Percentiles rank a stretch among this genome's conserved stretches.
phyloP scores from a whole-genome alignment of 2,329 filamentous ascomycete genomes.

The Nannizziopsis barbatae region DNA sequence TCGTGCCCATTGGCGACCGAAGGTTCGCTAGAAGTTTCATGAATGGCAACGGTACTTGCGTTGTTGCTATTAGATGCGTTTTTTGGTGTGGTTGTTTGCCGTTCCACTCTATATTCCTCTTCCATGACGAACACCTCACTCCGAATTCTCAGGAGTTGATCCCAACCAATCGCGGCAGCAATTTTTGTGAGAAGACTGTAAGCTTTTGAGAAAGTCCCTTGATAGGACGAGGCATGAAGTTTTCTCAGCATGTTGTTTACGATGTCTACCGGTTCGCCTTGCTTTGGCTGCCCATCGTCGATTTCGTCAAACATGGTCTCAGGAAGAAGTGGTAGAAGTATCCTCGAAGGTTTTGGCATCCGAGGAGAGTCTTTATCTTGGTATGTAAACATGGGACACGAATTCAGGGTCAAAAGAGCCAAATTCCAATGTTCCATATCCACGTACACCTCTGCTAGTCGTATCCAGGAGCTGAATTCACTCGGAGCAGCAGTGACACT shows the following conservation, averaged over 20 bases:
- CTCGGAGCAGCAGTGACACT: conserved; percentile 91
- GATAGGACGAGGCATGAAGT: conserved; percentile 77
- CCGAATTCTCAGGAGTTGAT: conserved; percentile 83
- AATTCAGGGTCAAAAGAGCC: conserved; percentile 88
- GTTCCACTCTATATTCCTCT: conserved; percentile 86
- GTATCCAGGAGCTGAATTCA: conserved; percentile 94
- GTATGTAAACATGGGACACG: conserved; percentile 99
- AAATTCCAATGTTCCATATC: conserved; percentile 93
- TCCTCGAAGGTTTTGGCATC: conserved; percentile 84
- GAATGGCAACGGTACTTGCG: conserved; percentile 67
- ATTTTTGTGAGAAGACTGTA: conserved; percentile 92
- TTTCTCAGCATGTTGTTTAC: conserved; percentile 79
- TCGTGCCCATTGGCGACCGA: conserved; percentile 29
- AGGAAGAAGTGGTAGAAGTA: conserved; percentile 72
- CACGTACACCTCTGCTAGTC: conserved; percentile 86
- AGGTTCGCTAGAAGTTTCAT: conserved; percentile 49
- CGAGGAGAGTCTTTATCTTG: conserved; percentile 94
- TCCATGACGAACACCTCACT: conserved; percentile 99
- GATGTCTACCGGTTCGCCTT: conserved; percentile 68
- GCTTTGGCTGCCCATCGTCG: conserved; percentile 65
- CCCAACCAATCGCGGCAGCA: conserved; percentile 94
- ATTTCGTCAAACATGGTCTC: conserved; percentile 93
- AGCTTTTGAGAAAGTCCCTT: conserved; percentile 89
- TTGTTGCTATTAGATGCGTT: conserved; percentile 48
- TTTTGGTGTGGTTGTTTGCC: conserved; percentile 34